Percentiles rank a stretch among this genome's conserved stretches.
Evolutionary conservation across 805 yeast species (phyloP).

Genomic region (Kodamaea nitidulidarum): DNA sequence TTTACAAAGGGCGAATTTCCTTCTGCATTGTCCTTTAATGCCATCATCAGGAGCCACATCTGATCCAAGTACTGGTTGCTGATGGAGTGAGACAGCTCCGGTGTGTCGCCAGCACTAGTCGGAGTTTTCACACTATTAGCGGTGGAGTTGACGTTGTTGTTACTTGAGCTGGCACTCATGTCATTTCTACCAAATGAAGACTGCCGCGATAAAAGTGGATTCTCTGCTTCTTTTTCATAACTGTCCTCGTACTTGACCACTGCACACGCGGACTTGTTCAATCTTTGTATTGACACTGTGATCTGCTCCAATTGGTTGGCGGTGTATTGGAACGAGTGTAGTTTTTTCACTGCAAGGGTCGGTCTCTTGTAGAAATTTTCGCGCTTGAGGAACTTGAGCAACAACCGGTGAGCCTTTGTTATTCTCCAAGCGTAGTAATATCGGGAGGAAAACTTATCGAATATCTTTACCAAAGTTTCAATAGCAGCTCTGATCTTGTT

Average conservation of each 20-base stretch:
- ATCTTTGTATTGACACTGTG: constrained; percentile 6
- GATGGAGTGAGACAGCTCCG: constrained; percentile 6
- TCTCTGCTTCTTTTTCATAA: constrained; percentile 6
- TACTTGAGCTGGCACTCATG: not conserved
- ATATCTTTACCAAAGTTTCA: constrained; percentile 8
- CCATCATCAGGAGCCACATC: constrained; percentile 13
- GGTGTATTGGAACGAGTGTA: constrained; percentile 12
- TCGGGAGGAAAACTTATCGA: constrained; percentile 10
- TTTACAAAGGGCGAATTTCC: constrained; percentile 1
- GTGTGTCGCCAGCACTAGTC: constrained; percentile 4
- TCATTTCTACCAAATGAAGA: constrained; percentile 1
- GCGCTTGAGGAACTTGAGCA: constrained; percentile 34
- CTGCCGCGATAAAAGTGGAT: constrained; percentile 3
- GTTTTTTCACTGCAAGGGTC: constrained; percentile 7
- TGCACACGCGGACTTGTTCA: constrained; percentile 7
- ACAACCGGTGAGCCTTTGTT: constrained; percentile 34
- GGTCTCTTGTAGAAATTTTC: constrained; percentile 14
- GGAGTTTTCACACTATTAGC: constrained; percentile 1
- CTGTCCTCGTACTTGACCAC: constrained; percentile 10
- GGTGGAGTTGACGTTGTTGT: not conserved
- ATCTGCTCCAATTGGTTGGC: constrained; percentile 12
- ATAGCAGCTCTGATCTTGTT: constrained; percentile 11
- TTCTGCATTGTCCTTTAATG: constrained; percentile 7
- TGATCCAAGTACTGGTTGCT: constrained; percentile 11
- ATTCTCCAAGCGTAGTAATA: constrained; percentile 16